Conservation (phyloP, 2,329 filamentous ascomycete species). For the Aspergillus puulaauensis region DNA sequence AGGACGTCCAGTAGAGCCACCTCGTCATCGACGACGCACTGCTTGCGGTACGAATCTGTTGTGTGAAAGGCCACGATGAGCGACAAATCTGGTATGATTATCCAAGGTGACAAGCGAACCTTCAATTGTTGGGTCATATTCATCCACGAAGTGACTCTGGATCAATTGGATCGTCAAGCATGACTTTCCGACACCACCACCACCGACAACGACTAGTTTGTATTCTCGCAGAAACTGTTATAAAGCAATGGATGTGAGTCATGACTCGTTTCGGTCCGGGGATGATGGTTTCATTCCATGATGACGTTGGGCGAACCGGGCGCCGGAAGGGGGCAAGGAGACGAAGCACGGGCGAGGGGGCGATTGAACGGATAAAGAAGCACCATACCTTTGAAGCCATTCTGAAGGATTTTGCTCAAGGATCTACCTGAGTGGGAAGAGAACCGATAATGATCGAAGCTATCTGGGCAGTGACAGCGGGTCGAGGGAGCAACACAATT, state of each 20-base stretch:
- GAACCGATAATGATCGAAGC: slow-evolving; percentile 21
- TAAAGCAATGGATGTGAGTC: slow-evolving; percentile 18
- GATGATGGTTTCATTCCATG: neutral
- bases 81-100: slow-evolving; percentile 17
- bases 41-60: slow-evolving; percentile 97
- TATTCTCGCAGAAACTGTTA: slow-evolving; percentile 81
- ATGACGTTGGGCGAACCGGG: slow-evolving; percentile 4
- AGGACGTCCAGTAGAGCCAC: slow-evolving; percentile 96
- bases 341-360: neutral
- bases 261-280: slow-evolving; percentile 12
- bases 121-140: slow-evolving; percentile 99
- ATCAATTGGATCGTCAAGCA: slow-evolving; percentile 97
- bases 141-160: slow-evolving; percentile 96
- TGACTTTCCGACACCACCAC: slow-evolving; percentile 98
- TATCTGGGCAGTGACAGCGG: slow-evolving; percentile 24
- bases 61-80: slow-evolving; percentile 14
- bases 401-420: slow-evolving; percentile 16
- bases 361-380: neutral
- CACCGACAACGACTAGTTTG: slow-evolving; percentile 94
- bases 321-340: slow-evolving; percentile 11
- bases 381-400: slow-evolving; percentile 33
- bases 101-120: slow-evolving; percentile 50
- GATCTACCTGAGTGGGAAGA: slow-evolving; percentile 10
- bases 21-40: slow-evolving; percentile 98
- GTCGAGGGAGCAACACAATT: slow-evolving; percentile 26